Percentiles rank a stretch among this genome's conserved stretches.
phyloP scores from a whole-genome alignment of 306 rosid genomes.

The Dicorynia guianensis region DNA sequence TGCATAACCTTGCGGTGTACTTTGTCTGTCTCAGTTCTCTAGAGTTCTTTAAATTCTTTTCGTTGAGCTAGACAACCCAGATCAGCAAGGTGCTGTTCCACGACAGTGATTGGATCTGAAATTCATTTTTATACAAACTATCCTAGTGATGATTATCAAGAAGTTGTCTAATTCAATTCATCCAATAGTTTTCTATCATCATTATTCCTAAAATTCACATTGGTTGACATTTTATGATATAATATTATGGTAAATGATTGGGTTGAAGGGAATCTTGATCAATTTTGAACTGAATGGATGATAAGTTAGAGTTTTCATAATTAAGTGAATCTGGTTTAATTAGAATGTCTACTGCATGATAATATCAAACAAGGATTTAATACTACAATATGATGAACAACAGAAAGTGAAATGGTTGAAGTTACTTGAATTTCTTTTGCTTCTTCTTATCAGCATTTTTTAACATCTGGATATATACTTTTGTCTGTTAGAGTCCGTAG shows the following conservation, averaged over 20 bases:
- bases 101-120: too few relatives aligned
- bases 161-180: conserved; percentile 20
- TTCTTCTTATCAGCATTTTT: conserved; percentile 20
- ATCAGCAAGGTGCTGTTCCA: too few relatives aligned
- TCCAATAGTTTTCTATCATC: neutral
- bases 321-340: conserved; percentile 14
- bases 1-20: too few relatives aligned
- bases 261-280: conserved; percentile 16
- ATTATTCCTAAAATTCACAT: conserved; percentile 15
- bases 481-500: neutral
- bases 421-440: conserved; percentile 10
- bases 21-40: too few relatives aligned
- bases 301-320: neutral
- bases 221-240: conserved; percentile 27
- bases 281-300: neutral
- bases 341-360: conserved; percentile 21
- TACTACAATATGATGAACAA: neutral
- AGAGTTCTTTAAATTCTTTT: too few relatives aligned
- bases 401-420: neutral
- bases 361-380: neutral
- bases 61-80: too few relatives aligned
- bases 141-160: conserved; percentile 1
- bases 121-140: neutral
- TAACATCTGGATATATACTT: conserved; percentile 21
- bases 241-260: conserved; percentile 1